Percentiles rank a stretch among this genome's conserved stretches.
Conservation (phyloP, 768 basidiomycete species). For the Pleurotus eryngii region DNA sequence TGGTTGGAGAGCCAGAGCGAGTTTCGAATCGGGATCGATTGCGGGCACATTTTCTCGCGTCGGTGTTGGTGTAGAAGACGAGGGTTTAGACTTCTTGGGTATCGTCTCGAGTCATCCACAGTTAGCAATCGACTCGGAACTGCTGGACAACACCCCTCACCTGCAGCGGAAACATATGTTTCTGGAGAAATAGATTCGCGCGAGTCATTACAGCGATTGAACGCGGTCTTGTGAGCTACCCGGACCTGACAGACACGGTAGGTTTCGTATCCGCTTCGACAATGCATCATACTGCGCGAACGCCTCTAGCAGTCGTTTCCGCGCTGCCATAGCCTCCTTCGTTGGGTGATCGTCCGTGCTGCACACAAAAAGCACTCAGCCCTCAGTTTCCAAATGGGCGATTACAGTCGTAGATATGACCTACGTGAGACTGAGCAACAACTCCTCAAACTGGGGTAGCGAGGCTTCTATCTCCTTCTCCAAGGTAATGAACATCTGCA, state of each 20-base stretch:
- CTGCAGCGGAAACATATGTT: constrained; percentile 87
- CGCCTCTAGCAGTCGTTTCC: constrained; percentile 80
- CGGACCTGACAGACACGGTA: constrained; percentile 59
- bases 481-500: constrained; percentile 63
- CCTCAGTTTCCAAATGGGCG: not conserved
- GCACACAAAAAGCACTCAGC: not conserved
- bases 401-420: constrained; percentile 6
- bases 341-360: constrained; percentile 50
- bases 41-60: constrained; percentile 17
- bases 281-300: constrained; percentile 89
- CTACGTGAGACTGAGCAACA: constrained; percentile 69
- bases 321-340: constrained; percentile 63
- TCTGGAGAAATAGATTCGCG: constrained; percentile 79
- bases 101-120: constrained; percentile 32
- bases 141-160: constrained; percentile 27
- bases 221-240: constrained; percentile 81
- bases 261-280: constrained; percentile 75
- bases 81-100: constrained; percentile 36
- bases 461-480: constrained; percentile 90
- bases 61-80: constrained; percentile 2
- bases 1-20: constrained; percentile 78
- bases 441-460: constrained; percentile 86
- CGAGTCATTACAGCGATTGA: constrained; percentile 77
- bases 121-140: not conserved
- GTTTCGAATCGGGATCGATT: constrained; percentile 64